Base-by-base conservation (phyloP, 108 stramenopile species). In the Pseudonitzschia pungens region DNA sequence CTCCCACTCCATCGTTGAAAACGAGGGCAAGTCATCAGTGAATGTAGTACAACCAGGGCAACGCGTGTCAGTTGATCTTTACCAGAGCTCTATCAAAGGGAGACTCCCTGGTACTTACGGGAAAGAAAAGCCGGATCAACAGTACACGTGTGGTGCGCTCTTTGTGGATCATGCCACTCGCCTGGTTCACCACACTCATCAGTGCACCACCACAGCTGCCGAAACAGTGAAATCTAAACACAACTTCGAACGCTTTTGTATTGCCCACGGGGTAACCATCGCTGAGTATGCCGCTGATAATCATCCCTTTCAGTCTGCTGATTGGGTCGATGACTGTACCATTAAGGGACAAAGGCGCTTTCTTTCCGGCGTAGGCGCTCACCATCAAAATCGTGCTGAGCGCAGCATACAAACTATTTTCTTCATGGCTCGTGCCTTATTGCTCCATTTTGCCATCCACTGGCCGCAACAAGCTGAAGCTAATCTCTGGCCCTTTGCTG, bases 301-400 rank as follows among this genome's bases (percentile, higher is more conserved):
- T 44, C 71, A 74, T 15, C 27, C 70, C 26, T 87, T 81, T 51
- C 58, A 31, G 0, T 71, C 81, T 15, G 42, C 31, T 18, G 75
- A 29, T 45, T 57, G 74, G 67, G 32, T 12, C 16, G 26, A 48
- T 4, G 72, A 71, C 32, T 31, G 26, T 15, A 1, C 15, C 54
- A 36, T 56, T 72, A 27, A 36, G 21, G 55, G 60, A 0, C 86
- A 84, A 62, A 64, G 32, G 16, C 21, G 75, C 9, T 43, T 22
- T 1, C 78, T 81, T 53, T 60, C 65, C 21, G 81, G 84, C 7
- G 81, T 84, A 21, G 80, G 84, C n/a, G 83, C 87, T 0, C 84
- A 84, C 52, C 84, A 88, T 59, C 87, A 88, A 57, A 88, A 88
- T 72, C 81, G 73, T 15, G 87, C 84, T 20, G 84, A 88, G 32